Base-by-base conservation (phyloP, 106 monocot species). In the Apostasia ramifera region DNA sequence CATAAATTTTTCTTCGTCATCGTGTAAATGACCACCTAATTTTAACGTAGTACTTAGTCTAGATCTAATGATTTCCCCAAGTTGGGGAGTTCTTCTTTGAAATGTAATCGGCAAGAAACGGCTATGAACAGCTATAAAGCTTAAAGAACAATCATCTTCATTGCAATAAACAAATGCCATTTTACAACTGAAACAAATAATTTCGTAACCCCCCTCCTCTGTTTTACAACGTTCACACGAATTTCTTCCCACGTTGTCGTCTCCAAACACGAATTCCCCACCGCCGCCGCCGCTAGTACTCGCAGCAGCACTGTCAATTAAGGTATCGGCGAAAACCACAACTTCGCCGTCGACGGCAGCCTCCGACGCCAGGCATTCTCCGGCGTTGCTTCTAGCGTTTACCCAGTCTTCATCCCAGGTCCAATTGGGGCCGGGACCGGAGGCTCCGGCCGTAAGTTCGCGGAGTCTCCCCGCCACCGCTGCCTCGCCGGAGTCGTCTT, bases 351-450 rank as follows among this genome's bases (percentile, higher is more conserved):
- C 65, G 7, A 9, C 44, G 12, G 44, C 44, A 2, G 6, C 43
- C 48, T 2, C 37, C 2, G 65, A 8, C 0, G 48, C 37, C 26
- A 26, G 26, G 65, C 26, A 48, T 48, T 65, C 65, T 65, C 48
- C 44, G 45, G 26, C 45, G 1, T 40, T 4, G 40, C 11, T 57
- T 10, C 69, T 39, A 26, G 57, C 69, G 8, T 54, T 57, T 1
- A 57, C 14, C 69, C 69, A 70, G 3, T 57, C 57, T 44, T 8
- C 69, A 56, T 57, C 69, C 69, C 69, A 70, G 2, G 14, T 26
- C 69, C 69, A 70, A 57, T 70, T 46, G 12, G 57, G 57, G 15
- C n/a, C 45, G 12, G 13, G 10, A 15, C 57, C 15, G 40, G 39
- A 8, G 13, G 56, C 10, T 1, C 4, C 37, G 11, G 43, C 9